Conservation (phyloP, 306 rosid species). For the Pterocarpus santalinus region DNA sequence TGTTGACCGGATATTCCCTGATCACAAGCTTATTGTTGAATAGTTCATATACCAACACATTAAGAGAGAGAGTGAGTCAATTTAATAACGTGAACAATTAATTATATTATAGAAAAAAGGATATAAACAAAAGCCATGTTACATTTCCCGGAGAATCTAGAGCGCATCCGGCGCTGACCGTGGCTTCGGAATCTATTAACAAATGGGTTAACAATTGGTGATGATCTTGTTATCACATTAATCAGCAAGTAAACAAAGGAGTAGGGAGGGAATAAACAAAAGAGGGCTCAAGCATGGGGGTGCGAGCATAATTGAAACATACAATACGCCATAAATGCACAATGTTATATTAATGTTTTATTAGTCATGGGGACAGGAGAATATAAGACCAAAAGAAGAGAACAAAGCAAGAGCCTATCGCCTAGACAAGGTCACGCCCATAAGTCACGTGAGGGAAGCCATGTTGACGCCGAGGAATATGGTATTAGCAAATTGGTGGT, state of each 20-base stretch:
- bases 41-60: slow-evolving; percentile 47
- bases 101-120: slow-evolving; percentile 5
- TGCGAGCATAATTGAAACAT: slow-evolving; percentile 55
- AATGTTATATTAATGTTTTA: slow-evolving; percentile 8
- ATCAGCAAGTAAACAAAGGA: slow-evolving; percentile 43
- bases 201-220: slow-evolving; percentile 49
- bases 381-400: slow-evolving; percentile 50
- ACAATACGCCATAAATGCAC: slow-evolving; percentile 48
- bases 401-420: slow-evolving; percentile 50
- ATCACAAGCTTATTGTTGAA: slow-evolving; percentile 60
- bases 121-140: slow-evolving; percentile 47
- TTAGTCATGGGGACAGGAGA: slow-evolving; percentile 10
- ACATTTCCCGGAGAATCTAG: slow-evolving; percentile 96
- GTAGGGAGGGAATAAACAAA: slow-evolving; percentile 16
- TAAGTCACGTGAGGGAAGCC: slow-evolving; percentile 79
- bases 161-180: slow-evolving; percentile 99
- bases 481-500: slow-evolving; percentile 42
- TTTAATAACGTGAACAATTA: slow-evolving; percentile 29
- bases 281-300: slow-evolving; percentile 48
- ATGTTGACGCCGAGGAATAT: slow-evolving; percentile 81
- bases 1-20: slow-evolving; percentile 82
- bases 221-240: slow-evolving; percentile 63
- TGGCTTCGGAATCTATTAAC: slow-evolving; percentile 72
- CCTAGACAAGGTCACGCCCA: slow-evolving; percentile 69
- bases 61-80: slow-evolving; percentile 5